These are phyloP conservation scores for Serendipita vermifera DNA, from an alignment of 768 basidiomycete genomes.

Conservation along the genomic window DNA sequence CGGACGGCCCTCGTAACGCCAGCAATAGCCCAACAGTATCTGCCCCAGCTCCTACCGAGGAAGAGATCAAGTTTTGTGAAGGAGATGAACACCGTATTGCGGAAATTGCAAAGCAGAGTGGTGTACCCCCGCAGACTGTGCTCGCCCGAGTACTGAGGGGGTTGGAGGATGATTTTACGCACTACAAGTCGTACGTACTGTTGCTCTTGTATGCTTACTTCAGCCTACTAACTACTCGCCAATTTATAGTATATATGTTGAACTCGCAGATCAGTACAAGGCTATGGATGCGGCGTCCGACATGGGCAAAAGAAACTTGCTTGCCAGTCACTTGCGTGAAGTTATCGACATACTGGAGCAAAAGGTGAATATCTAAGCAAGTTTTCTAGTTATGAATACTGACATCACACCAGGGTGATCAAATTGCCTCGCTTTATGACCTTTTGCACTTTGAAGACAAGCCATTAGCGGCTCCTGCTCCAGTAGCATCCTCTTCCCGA, in stretches of 20 bases:
- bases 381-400: not conserved
- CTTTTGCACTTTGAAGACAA: slow-evolving; percentile 66
- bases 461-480: not conserved
- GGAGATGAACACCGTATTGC: slow-evolving; percentile 12
- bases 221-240: slow-evolving; percentile 5
- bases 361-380: slow-evolving; percentile 41
- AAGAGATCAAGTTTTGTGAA: slow-evolving; percentile 13
- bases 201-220: slow-evolving; percentile 8
- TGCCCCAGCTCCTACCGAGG: slow-evolving; percentile 19
- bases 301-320: slow-evolving; percentile 65
- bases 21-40: not conserved
- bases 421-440: slow-evolving; percentile 85
- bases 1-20: slow-evolving; percentile 11
- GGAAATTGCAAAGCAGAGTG: slow-evolving; percentile 15
- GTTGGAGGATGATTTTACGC: slow-evolving; percentile 88
- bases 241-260: slow-evolving; percentile 61
- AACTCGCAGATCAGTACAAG: slow-evolving; percentile 88
- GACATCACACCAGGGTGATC: slow-evolving; percentile 53
- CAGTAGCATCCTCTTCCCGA: too few relatives aligned
- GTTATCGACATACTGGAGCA: slow-evolving; percentile 86
- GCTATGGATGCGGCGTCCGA: slow-evolving; percentile 74
- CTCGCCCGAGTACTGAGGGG: slow-evolving; percentile 70
- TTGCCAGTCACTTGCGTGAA: slow-evolving; percentile 79
- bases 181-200: slow-evolving; percentile 73
- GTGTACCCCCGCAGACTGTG: slow-evolving; percentile 76